These are phyloP conservation scores for Fusarium coffeatum DNA, from an alignment of 2,329 filamentous ascomycete species.

Conservation along the genomic window DNA sequence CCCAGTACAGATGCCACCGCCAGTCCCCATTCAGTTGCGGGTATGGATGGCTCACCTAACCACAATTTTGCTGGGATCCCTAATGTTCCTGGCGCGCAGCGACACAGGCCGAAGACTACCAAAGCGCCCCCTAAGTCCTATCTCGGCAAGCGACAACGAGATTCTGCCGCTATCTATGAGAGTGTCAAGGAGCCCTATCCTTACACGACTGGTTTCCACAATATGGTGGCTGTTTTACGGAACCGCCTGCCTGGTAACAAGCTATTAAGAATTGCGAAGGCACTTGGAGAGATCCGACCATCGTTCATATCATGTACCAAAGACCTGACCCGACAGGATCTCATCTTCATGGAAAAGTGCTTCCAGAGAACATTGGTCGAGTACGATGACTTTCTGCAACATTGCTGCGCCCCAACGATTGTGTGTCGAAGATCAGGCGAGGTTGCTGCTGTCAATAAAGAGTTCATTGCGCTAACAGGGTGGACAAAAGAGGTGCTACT, in stretches of 20 bases:
- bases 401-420: constrained; percentile 89
- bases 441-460: constrained; percentile 94
- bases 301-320: constrained; percentile 93
- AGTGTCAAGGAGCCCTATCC: constrained; percentile 91
- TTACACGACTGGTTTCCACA: constrained; percentile 91
- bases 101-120: constrained; percentile 59
- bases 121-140: constrained; percentile 60
- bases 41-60: constrained; percentile 66
- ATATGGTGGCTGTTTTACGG: constrained; percentile 82
- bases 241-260: constrained; percentile 82
- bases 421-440: constrained; percentile 93
- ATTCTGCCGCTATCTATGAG: constrained; percentile 88
- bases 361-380: constrained; percentile 93
- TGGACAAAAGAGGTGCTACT: constrained; percentile 93
- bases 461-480: constrained; percentile 94
- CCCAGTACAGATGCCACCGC: constrained; percentile 72
- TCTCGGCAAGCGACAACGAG: constrained; percentile 70
- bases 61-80: constrained; percentile 48
- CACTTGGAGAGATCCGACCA: constrained; percentile 88
- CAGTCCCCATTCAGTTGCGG: constrained; percentile 67
- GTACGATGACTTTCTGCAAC: constrained; percentile 91
- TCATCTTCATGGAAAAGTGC: constrained; percentile 98
- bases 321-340: constrained; percentile 86
- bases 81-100: constrained; percentile 45
- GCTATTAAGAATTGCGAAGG: constrained; percentile 84